These are phyloP conservation scores for Pelargonium australe DNA, from an alignment of 441 rosid genomes.

Conservation along the genomic window DNA sequence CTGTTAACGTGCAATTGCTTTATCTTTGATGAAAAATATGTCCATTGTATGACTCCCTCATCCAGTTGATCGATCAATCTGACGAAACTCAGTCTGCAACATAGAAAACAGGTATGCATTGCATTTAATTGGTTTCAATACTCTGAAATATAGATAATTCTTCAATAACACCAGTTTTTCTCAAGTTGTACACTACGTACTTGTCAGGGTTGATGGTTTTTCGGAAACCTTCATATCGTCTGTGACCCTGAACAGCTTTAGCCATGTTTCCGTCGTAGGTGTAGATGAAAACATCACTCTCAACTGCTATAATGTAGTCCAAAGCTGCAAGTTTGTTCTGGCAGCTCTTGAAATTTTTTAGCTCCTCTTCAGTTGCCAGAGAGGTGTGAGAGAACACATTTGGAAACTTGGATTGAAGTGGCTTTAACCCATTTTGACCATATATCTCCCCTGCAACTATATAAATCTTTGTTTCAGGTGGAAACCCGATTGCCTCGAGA, in stretches of 20 bases:
- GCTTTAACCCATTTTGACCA: conserved; percentile 1
- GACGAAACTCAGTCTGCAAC: conserved; percentile 4
- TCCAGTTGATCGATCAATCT: conserved; percentile 2
- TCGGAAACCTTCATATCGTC: background rate
- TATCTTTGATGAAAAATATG: background rate
- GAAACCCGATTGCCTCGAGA: conserved; percentile 1
- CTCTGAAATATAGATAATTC: background rate
- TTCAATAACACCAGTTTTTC: background rate
- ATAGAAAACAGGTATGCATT: background rate
- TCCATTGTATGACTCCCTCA: background rate
- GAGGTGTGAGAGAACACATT: conserved; percentile 3
- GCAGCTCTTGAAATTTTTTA: background rate
- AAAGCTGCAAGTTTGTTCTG: conserved; percentile 1
- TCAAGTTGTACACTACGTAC: background rate
- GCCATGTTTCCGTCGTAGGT: conserved; percentile 3
- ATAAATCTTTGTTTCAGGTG: background rate
- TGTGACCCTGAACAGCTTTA: conserved; percentile 4
- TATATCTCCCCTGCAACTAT: conserved; percentile 1
- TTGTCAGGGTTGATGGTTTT: conserved; percentile 1
- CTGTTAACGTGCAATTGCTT: background rate
- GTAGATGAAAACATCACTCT: conserved; percentile 5
- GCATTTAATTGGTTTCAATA: background rate
- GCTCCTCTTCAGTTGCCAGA: conserved; percentile 4
- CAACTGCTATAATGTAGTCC: conserved; percentile 3
- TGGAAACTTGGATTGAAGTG: background rate